Evolutionary conservation across 495 filamentous ascomycete genomes (phyloP).

Genomic region (Oidiodendron maius): DNA sequence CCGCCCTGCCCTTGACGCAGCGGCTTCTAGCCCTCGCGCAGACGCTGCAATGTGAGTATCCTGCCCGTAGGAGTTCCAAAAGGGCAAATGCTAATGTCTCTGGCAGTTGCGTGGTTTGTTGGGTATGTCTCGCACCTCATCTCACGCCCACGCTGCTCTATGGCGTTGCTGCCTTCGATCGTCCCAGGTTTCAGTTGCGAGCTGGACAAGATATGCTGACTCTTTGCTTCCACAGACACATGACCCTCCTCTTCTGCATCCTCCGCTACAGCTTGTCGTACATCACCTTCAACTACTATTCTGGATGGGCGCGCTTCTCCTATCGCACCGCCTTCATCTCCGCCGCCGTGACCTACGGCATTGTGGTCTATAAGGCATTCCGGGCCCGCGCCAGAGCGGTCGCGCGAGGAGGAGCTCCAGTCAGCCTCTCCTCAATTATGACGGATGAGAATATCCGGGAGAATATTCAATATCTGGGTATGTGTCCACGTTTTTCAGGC

Average conservation of each 20-base stretch:
- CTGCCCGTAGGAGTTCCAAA: slow-evolving; percentile 15
- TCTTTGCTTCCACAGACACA: slow-evolving; percentile 52
- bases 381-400: slow-evolving; percentile 69
- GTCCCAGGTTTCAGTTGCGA: too few species aligned
- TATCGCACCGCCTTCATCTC: slow-evolving; percentile 88
- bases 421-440: slow-evolving; percentile 56
- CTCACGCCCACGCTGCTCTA: too few species aligned
- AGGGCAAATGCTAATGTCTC: slow-evolving; percentile 16
- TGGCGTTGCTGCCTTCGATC: too few species aligned
- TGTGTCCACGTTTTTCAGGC: slow-evolving; percentile 31
- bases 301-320: slow-evolving; percentile 64
- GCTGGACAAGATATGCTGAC: slow-evolving; percentile 12
- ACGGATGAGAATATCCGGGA: slow-evolving; percentile 88
- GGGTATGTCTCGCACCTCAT: slow-evolving; percentile 56
- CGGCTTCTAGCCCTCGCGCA: slow-evolving; percentile 71
- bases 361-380: slow-evolving; percentile 98
- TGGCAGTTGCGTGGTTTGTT: slow-evolving; percentile 69
- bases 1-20: slow-evolving; percentile 63
- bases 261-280: slow-evolving; percentile 77
- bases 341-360: slow-evolving; percentile 89
- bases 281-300: slow-evolving; percentile 75
- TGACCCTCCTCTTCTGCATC: slow-evolving; percentile 76
- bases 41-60: slow-evolving; percentile 74
- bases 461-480: slow-evolving; percentile 96
- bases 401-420: slow-evolving; percentile 36